Evolutionary conservation across 1,139 yeast species (phyloP), one percentile per base, ranked within the genome.

Genomic region (Pichia terricola): DNA sequence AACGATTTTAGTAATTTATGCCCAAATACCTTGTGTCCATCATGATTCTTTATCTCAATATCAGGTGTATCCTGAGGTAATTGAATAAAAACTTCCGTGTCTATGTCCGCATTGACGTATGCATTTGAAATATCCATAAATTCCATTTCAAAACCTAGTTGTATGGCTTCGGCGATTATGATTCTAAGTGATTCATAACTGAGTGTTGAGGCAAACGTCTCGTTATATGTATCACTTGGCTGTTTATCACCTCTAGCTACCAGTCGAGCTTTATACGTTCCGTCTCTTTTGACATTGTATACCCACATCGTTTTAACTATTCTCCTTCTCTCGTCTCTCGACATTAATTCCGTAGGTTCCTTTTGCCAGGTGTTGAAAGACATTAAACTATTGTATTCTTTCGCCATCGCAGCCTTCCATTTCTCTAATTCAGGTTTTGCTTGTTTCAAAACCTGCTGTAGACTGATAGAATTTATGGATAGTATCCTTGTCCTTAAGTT

Each of bases 51-150:
- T 6, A 25, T 26, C 4, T 10, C n/a, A 3, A 40, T 10, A 22
- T 35, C 34, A 11, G 41, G 38, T 34, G 41, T 39, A 28, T 28
- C 25, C 6, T 28, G 8, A 3, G 37, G 41, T 27, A 39, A 25
- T 39, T 39, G 41, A 4, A 39, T 34, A 9, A 22, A 39, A 7
- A 39, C 34, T 9, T 34, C 37, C 2, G 41, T 39, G 11, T 39
- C 37, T 3, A 34, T 39, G 2, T 39, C 34, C 2, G 41, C 41
- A 25, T 34, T 39, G 3, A 39, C 41, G 34, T 34, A 39, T 2
- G 41, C 41, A 34, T 39, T 39, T 2, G 41, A 39, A 3, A 39
- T 26, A 28, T 39, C 41, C 41, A 39, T 39, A 11, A 34, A 34
- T 39, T 39, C 31, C 3, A 34, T 5, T 6, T 34, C 34, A 25